A percentile compares a stretch with the other conserved stretches of the same genome.
phyloP scores from a whole-genome alignment of 768 basidiomycete genomes.

The Melanogaster broomeanus region DNA sequence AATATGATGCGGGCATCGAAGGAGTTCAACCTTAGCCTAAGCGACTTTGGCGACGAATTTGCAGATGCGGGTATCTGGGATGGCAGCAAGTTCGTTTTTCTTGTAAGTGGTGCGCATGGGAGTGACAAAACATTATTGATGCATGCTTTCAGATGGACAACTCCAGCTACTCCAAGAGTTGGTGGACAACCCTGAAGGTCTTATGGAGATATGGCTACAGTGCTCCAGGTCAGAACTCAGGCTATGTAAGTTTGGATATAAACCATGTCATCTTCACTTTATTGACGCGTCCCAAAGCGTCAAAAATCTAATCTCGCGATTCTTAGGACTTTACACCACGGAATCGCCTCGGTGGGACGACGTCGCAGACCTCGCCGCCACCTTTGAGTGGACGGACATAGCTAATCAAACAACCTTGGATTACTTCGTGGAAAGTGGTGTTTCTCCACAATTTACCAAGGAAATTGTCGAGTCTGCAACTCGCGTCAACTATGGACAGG shows the following conservation, averaged over 20 bases:
- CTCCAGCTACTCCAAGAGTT: constrained; percentile 38
- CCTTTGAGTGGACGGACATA: constrained; percentile 51
- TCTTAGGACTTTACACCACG: constrained; percentile 55
- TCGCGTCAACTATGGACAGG: constrained; percentile 84
- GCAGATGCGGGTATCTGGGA: constrained; percentile 75
- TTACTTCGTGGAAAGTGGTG: constrained; percentile 54
- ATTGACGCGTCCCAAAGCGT: constrained; percentile 45
- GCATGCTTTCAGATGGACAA: constrained; percentile 40
- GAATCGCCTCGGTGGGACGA: constrained; percentile 62
- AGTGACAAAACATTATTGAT: not conserved
- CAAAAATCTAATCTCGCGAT: constrained; percentile 49
- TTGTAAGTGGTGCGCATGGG: constrained; percentile 42
- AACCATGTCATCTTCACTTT: not conserved
- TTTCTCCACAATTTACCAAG: constrained; percentile 57
- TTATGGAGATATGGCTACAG: constrained; percentile 76
- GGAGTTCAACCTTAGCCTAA: constrained; percentile 72
- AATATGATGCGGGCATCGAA: constrained; percentile 73
- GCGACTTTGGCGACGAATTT: constrained; percentile 51
- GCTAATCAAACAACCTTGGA: constrained; percentile 54
- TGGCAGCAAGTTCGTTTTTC: constrained; percentile 67
- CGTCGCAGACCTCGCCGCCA: constrained; percentile 55
- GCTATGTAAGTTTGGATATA: constrained; percentile 44
- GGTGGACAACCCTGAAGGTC: constrained; percentile 75
- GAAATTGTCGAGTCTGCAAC: constrained; percentile 84
- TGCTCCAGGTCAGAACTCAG: constrained; percentile 58